Conservation (phyloP, 2,329 filamentous ascomycete species). For the Fusarium staphyleae region DNA sequence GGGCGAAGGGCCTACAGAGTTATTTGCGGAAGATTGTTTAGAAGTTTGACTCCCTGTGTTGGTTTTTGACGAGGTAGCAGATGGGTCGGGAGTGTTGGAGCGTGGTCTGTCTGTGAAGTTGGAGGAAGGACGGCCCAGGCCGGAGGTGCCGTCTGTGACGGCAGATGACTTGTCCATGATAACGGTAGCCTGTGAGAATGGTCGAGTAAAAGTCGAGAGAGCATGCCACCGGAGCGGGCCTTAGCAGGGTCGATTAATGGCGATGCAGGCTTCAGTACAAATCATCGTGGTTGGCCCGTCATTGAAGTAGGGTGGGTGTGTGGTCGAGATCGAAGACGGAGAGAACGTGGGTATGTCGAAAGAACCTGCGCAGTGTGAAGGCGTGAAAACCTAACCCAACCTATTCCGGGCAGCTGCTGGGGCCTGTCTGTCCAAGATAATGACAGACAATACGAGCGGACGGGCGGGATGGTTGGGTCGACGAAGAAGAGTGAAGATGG, state of each 20-base stretch:
- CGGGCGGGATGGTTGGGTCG: conserved; percentile 38
- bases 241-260: conserved; percentile 43
- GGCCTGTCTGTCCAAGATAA: conserved; percentile 30
- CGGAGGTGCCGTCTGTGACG: conserved; percentile 39
- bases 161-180: conserved; percentile 49
- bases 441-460: conserved; percentile 37
- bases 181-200: conserved; percentile 35
- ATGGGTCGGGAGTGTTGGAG: conserved; percentile 37
- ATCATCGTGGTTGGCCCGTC: conserved; percentile 49
- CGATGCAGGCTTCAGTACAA: conserved; percentile 38
- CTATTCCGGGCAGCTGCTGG: conserved; percentile 40
- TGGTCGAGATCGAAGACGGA: conserved; percentile 31
- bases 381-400: conserved; percentile 40
- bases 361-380: conserved; percentile 17
- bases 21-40: conserved; percentile 48
- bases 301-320: conserved; percentile 39
- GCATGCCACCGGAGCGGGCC: conserved; percentile 45
- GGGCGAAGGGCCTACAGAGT: conserved; percentile 48
- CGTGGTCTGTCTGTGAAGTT: conserved; percentile 29
- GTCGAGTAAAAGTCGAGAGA: conserved; percentile 42
- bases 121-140: conserved; percentile 30
- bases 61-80: conserved; percentile 34
- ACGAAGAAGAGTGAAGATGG: conserved; percentile 12
- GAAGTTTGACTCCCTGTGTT: conserved; percentile 43
- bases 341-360: conserved; percentile 15